Evolutionary conservation across 2,329 filamentous ascomycete species (phyloP), one percentile per base, ranked within the genome.

Genomic region (Truncatella angustata): DNA sequence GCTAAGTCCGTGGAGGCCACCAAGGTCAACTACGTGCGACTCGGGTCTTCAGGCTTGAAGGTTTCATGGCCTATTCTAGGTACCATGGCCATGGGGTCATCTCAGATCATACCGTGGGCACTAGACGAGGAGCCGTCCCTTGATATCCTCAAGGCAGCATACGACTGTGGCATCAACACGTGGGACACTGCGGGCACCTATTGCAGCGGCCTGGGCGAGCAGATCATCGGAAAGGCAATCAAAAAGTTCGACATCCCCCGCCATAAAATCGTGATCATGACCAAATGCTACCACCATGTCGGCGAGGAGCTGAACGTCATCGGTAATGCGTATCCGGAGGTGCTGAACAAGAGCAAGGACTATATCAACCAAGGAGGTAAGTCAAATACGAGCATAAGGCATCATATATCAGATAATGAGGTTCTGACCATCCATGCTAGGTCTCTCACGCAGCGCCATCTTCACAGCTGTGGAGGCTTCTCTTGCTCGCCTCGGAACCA

Each of bases 201-300:
- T 67, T 81, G 76, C 16, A 82, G 88, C 61, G 86, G 87, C 20
- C 62, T 69, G 6, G 85, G 79, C 3, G 86, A 90, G 62, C 70
- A 75, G 47, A 79, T 90, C 57, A 78, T 90, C 54, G 85, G 77
- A 51, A 85, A 84, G 62, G 84, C 85, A 0, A 70, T 89, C 49
- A 80, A 80, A 59, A 72, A 81, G 54, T 87, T 81, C 72, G 73
- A 77, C 30, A 86, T 89, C 56, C 85, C 85, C 0, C 77, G 86
- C 5, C 69, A 75, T 55, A 81, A 80, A 52, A 69, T 89, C n/a
- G 82, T 88, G 4, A 80, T 89, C 52, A 65, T 89, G 54, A 79
- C 77, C 9, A 87, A 86, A 69, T 57, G 55, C 43, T 65, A 60
- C 58, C 62, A 60, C 50, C 61, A 57, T 28, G 68, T 70, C 5